Evolutionary conservation across 768 basidiomycete species (phyloP), one percentile per base, ranked within the genome.

Genomic region (Mycena filopes): DNA sequence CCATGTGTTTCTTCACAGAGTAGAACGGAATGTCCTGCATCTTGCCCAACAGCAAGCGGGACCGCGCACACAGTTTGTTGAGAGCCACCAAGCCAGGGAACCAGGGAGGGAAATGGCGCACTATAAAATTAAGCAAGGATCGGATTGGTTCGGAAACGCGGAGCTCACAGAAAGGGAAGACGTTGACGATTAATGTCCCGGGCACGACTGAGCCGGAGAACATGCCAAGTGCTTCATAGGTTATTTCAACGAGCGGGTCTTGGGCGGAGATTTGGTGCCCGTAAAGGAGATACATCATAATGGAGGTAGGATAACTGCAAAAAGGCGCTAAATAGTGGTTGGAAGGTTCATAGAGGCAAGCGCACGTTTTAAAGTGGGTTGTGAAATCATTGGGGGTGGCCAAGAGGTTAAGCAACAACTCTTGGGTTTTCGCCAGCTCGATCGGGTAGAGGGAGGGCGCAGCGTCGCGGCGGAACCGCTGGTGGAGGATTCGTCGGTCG

Each of bases 41-140:
- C 46, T 60, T 66, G 10, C 55, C 62, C 10, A 70, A 36, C 26
- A 70, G 48, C 13, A 67, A 16, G 18, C 65, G 65, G 20, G 69
- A 70, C 42, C 66, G 36, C 16, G 65, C 69, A 20, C 69, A 70
- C 4, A 66, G 58, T 4, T 64, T 38, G 29, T 70, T 66, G 16
- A 70, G 58, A 16, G 65, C 69, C 12, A 51, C 53, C 15, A 70
- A 13, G 16, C 71, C 69, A 21, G 80, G 80, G 57, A 80, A 70
- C 80, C 80, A 81, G 21, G 75, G 72, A 18, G 81, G 81, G 50
- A 82, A 73, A 23, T 80, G 69, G 43, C 72, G 72, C 67, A 82
- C 81, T 82, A 26, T 11, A 26, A 4, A 42, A 29, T 23, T 29
- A 16, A 31, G 7, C 36, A 6, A 49, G 23, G 20, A 18, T 36